A percentile compares a stretch with the other conserved stretches of the same genome.
phyloP scores from a whole-genome alignment of 2,329 filamentous ascomycete genomes.

The Anisogramma anomala region DNA sequence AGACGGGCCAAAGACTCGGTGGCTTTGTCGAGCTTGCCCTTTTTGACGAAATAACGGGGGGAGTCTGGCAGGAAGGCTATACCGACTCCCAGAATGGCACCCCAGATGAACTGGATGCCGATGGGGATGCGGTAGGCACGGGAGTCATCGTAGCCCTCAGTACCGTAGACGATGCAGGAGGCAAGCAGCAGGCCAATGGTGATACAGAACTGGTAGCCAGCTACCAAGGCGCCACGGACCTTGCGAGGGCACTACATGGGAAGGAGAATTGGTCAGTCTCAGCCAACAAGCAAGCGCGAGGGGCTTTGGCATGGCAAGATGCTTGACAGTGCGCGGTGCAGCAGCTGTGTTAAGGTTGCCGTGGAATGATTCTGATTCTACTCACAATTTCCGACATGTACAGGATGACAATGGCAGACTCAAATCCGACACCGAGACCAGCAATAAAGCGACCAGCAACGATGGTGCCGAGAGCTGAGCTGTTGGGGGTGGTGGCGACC shows the following conservation, averaged over 20 bases:
- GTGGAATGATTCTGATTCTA: constrained; percentile 11
- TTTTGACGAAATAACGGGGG: constrained; percentile 76
- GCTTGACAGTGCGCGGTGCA: no score
- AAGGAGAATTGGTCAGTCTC: constrained; percentile 13
- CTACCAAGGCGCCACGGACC: constrained; percentile 66
- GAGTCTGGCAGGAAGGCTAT: constrained; percentile 73
- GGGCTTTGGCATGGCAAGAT: no score
- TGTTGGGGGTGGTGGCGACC: constrained; percentile 37
- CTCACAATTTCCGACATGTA: constrained; percentile 76
- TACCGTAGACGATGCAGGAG: constrained; percentile 61
- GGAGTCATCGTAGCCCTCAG: constrained; percentile 48
- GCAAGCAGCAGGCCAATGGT: constrained; percentile 69
- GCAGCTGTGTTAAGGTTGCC: no score
- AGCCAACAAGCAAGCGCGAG: no score
- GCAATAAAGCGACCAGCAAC: constrained; percentile 64
- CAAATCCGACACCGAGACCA: constrained; percentile 69
- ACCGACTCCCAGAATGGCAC: constrained; percentile 59
- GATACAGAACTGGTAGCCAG: constrained; percentile 74
- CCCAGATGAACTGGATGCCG: constrained; percentile 69
- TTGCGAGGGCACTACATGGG: constrained; percentile 43
- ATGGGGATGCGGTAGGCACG: constrained; percentile 73
- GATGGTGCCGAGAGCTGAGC: constrained; percentile 47
- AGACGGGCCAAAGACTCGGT: constrained; percentile 51
- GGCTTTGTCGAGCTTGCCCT: constrained; percentile 55
- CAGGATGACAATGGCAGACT: constrained; percentile 67